These are phyloP conservation scores for Datura wrightii DNA, from an alignment of 257 asterid genomes.

Conservation along the genomic window DNA sequence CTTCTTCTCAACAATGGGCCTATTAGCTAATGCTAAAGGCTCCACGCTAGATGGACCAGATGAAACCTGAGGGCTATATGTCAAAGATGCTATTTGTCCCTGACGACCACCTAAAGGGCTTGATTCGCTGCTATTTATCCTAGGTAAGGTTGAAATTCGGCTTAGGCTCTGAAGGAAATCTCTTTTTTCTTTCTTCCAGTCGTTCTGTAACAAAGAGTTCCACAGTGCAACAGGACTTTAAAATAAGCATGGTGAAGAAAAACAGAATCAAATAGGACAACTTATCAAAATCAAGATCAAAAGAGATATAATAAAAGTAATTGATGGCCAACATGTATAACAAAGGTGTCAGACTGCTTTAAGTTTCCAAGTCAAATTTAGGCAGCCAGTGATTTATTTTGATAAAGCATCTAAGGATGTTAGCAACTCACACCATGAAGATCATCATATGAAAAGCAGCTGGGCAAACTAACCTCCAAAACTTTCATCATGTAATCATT, in stretches of 20 bases:
- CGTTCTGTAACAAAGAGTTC: slow-evolving; percentile 66
- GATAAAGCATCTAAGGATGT: background rate
- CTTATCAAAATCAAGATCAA: background rate
- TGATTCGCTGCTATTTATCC: slow-evolving; percentile 61
- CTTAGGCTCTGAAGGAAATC: slow-evolving; percentile 89
- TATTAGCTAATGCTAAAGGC: slow-evolving; percentile 61
- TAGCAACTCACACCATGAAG: background rate
- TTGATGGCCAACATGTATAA: background rate
- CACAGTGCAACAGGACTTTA: slow-evolving; percentile 22
- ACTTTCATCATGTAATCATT: slow-evolving; percentile 94
- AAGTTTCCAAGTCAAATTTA: background rate
- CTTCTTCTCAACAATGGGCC: slow-evolving; percentile 70
- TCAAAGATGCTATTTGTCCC: slow-evolving; percentile 68
- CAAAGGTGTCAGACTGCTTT: background rate
- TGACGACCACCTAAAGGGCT: slow-evolving; percentile 55
- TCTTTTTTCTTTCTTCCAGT: slow-evolving; percentile 91
- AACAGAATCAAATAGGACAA: background rate
- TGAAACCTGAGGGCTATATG: slow-evolving; percentile 65
- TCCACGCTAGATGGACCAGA: slow-evolving; percentile 65
- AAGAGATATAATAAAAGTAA: background rate
- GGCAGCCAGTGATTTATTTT: background rate
- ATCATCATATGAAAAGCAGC: background rate
- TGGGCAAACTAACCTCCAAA: slow-evolving; percentile 66
- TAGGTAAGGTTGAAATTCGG: slow-evolving; percentile 85
- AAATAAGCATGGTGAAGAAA: slow-evolving; percentile 15